Conservation (phyloP, 2,329 filamentous ascomycete species). For the Scedosporium apiospermum region DNA sequence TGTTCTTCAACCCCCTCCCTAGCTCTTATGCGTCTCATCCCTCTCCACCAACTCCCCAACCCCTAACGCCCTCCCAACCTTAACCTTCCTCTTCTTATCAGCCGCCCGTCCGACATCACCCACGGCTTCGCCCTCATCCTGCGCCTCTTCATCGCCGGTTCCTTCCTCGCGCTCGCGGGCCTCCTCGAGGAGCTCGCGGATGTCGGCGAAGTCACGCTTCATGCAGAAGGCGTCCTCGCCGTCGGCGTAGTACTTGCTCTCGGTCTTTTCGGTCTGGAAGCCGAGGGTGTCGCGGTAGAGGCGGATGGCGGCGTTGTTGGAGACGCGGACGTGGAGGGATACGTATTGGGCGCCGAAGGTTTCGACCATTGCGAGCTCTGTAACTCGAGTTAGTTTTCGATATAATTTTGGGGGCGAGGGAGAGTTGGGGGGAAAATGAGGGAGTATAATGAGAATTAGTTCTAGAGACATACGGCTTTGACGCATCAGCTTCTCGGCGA, state of each 20-base stretch:
- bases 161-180: constrained; percentile 32
- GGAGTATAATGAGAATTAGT: too few species aligned
- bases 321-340: constrained; percentile 88
- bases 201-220: constrained; percentile 69
- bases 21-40: constrained; percentile 45
- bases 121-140: constrained; percentile 31
- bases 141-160: constrained; percentile 17
- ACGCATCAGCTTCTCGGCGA: constrained; percentile 95
- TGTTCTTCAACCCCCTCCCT: constrained; percentile 8
- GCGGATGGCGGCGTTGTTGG: constrained; percentile 82
- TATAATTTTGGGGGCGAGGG: background rate
- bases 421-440: too few species aligned
- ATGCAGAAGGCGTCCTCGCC: constrained; percentile 94
- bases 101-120: constrained; percentile 15
- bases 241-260: constrained; percentile 91
- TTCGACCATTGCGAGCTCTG: constrained; percentile 94
- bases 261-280: constrained; percentile 79
- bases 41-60: constrained; percentile 71
- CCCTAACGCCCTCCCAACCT: constrained; percentile 70
- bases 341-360: constrained; percentile 88
- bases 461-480: constrained; percentile 65
- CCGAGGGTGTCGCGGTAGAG: constrained; percentile 88
- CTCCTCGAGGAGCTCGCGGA: constrained; percentile 39
- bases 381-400: background rate
- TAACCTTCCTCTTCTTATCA: constrained; percentile 62